Percentiles rank a stretch among this genome's conserved stretches.
Evolutionary conservation across 768 basidiomycete species (phyloP).

Genomic region (Boletus barrowsii): DNA sequence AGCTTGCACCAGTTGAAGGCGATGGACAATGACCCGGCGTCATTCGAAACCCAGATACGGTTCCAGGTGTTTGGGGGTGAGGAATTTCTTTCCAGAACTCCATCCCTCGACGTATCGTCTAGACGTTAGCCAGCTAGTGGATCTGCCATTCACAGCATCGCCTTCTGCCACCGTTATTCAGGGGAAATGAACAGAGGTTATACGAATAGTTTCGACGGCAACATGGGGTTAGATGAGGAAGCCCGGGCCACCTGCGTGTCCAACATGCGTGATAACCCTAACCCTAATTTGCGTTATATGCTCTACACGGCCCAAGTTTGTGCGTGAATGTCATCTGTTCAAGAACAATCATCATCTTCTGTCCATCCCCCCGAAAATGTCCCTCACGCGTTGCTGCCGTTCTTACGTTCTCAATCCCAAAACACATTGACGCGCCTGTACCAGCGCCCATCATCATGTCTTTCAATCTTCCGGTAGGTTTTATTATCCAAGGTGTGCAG

Average conservation of each 20-base stretch:
- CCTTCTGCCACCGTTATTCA: not conserved
- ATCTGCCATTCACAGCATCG: not conserved
- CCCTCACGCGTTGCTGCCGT: constrained; percentile 71
- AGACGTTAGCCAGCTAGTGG: not conserved
- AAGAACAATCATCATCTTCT: constrained; percentile 17
- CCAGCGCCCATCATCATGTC: constrained; percentile 81
- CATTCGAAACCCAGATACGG: not conserved
- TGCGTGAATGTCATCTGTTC: constrained; percentile 25
- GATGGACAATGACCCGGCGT: not conserved
- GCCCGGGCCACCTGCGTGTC: not conserved
- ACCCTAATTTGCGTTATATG: no score
- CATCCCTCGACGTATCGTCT: constrained; percentile 15
- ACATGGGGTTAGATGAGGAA: not conserved
- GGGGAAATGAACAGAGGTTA: no score
- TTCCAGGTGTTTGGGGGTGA: constrained; percentile 6
- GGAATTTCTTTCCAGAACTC: constrained; percentile 8
- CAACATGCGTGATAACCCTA: no score
- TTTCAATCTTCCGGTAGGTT: constrained; percentile 81
- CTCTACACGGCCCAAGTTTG: no score
- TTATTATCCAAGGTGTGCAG: not conserved
- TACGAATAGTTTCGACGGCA: constrained; percentile 11
- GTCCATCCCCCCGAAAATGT: constrained; percentile 20
- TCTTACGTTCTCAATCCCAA: constrained; percentile 79
- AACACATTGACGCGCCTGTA: constrained; percentile 76
- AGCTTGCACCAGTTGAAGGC: constrained; percentile 4